Evolutionary conservation across 176 grass and related monocot genomes (phyloP).

Genomic region (Puccinellia tenuiflora): DNA sequence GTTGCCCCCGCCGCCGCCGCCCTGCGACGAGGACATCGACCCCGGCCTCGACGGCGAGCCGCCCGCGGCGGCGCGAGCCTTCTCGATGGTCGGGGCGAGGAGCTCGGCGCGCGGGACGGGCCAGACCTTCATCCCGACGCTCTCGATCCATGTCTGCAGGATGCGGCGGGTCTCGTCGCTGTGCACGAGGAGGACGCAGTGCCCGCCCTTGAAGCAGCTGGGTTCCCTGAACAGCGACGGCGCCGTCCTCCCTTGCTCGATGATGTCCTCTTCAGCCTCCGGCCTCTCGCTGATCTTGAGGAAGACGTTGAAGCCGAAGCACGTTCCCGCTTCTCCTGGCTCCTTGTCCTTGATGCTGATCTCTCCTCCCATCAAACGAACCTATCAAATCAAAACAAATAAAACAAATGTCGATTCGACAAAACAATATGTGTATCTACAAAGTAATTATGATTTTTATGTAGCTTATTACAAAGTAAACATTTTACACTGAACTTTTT

Average conservation of each 20-base stretch:
- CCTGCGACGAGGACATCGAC: neutral
- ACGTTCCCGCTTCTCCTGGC: conserved; percentile 51
- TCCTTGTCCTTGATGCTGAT: conserved; percentile 73
- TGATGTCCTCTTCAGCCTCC: conserved; percentile 10
- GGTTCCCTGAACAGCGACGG: conserved; percentile 19
- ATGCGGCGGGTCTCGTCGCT: conserved; percentile 61
- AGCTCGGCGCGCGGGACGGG: conserved; percentile 15
- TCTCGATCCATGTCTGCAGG: conserved; percentile 67
- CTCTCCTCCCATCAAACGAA: conserved; percentile 85
- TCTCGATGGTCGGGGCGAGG: conserved; percentile 38
- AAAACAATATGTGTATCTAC: too few relatives aligned
- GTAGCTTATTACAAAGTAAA: neutral
- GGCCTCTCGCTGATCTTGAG: conserved; percentile 35
- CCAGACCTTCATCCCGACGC: conserved; percentile 58
- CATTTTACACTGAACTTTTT: neutral
- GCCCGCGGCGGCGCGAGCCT: conserved; percentile 11
- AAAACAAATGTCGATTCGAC: neutral
- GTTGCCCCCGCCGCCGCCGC: neutral
- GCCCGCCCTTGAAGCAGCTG: conserved; percentile 41
- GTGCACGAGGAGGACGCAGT: conserved; percentile 54
- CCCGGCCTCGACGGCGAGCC: neutral
- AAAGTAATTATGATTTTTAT: too few relatives aligned
- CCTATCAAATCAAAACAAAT: conserved; percentile 16
- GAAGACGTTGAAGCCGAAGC: conserved; percentile 73
- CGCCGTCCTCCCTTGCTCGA: conserved; percentile 5